Evolutionary conservation across 1,284 basidiomycete species (phyloP).

Genomic region (Neonothopanus nambi): DNA sequence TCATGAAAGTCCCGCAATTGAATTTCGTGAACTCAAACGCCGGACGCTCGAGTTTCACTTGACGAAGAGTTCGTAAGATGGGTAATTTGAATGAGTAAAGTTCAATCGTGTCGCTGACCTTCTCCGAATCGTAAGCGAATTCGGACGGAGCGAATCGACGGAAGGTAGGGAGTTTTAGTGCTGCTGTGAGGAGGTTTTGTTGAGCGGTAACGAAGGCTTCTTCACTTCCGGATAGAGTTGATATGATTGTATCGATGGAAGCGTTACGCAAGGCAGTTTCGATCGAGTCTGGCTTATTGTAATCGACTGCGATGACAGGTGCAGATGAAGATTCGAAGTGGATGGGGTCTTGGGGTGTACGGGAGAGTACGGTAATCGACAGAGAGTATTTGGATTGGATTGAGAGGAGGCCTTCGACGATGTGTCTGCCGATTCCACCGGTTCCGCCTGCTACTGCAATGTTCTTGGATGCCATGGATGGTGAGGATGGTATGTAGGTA

Average conservation of each 20-base stretch:
- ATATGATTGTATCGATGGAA: constrained; percentile 10
- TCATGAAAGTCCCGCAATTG: constrained; percentile 9
- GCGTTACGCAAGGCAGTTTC: not conserved
- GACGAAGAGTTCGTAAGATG: constrained; percentile 2
- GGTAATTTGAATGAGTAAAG: not conserved
- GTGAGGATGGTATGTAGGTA: no score
- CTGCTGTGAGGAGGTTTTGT: constrained; percentile 8
- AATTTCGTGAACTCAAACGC: constrained; percentile 12
- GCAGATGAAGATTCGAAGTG: not conserved
- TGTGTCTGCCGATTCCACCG: constrained; percentile 9
- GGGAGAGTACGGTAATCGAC: constrained; percentile 8
- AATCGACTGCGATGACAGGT: constrained; percentile 2
- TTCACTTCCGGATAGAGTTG: not conserved
- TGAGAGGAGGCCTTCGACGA: constrained; percentile 12
- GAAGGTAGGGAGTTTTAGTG: constrained; percentile 3
- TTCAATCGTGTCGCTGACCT: not conserved
- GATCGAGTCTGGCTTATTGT: constrained; percentile 2
- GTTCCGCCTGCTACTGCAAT: constrained; percentile 13
- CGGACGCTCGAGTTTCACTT: not conserved
- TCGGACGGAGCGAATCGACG: constrained; percentile 12
- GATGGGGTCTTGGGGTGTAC: not conserved
- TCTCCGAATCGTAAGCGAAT: constrained; percentile 5
- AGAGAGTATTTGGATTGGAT: constrained; percentile 1
- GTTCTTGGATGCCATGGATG: constrained; percentile 5
- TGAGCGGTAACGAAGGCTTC: not conserved